Conservation (phyloP, 2,329 filamentous ascomycete species). For the Aspergillus pseudoviridinutans region DNA sequence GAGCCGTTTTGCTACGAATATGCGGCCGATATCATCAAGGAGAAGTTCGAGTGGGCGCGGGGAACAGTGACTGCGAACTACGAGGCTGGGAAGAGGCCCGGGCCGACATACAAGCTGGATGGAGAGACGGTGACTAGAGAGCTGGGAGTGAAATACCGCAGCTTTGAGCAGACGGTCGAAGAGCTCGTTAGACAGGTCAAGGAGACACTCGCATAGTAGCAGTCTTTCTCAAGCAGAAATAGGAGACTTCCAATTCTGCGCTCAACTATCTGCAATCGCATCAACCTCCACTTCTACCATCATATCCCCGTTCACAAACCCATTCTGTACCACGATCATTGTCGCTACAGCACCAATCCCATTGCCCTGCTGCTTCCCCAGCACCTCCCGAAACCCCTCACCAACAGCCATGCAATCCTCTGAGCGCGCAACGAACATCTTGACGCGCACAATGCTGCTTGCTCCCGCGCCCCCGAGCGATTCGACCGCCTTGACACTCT, state of each 20-base stretch:
- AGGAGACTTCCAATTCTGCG: not conserved
- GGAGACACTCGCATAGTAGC: conserved; percentile 1
- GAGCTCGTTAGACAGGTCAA: conserved; percentile 18
- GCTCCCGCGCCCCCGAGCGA: conserved; percentile 28
- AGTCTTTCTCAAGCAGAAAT: not conserved
- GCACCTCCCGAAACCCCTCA: conserved; percentile 25
- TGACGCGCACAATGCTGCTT: conserved; percentile 32
- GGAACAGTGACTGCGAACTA: conserved; percentile 18
- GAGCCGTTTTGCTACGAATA: conserved; percentile 46
- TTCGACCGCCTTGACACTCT: conserved; percentile 31
- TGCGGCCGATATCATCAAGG: conserved; percentile 20
- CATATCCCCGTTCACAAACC: conserved; percentile 36
- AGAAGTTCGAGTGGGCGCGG: conserved; percentile 2
- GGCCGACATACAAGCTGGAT: conserved; percentile 37
- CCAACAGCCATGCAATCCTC: conserved; percentile 29
- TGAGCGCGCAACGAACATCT: conserved; percentile 32
- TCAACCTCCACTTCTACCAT: conserved; percentile 40
- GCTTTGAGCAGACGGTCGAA: conserved; percentile 15
- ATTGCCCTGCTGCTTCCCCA: conserved; percentile 21
- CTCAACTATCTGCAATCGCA: conserved; percentile 22
- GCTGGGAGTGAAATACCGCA: conserved; percentile 35
- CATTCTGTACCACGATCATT: conserved; percentile 35
- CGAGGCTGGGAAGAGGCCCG: conserved; percentile 31
- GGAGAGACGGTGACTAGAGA: conserved; percentile 38
- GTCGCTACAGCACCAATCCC: conserved; percentile 32